Conservation (phyloP, 2,329 filamentous ascomycete species). For the Ophiocordyceps sinensis region DNA sequence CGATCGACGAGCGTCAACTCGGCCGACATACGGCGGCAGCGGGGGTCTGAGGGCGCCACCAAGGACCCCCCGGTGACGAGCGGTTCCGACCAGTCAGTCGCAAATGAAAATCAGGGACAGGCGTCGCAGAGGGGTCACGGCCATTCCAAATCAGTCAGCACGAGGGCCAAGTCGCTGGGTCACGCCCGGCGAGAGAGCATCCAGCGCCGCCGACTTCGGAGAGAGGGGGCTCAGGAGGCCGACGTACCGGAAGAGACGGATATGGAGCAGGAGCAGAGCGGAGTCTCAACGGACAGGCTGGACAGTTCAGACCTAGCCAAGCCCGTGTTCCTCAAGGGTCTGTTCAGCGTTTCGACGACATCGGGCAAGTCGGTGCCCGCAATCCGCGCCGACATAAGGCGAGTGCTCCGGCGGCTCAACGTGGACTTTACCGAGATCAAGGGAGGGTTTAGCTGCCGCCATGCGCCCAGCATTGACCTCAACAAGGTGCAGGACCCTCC, state of each 20-base stretch:
- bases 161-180: constrained; percentile 73
- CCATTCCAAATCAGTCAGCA: constrained; percentile 45
- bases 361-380: constrained; percentile 77
- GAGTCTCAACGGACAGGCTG: constrained; percentile 44
- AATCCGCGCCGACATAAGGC: constrained; percentile 80
- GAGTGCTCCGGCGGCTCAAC: constrained; percentile 73
- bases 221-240: constrained; percentile 57
- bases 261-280: constrained; percentile 53
- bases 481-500: constrained; percentile 55
- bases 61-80: constrained; percentile 62
- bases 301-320: constrained; percentile 70
- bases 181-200: constrained; percentile 87
- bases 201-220: constrained; percentile 63
- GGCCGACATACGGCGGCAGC: constrained; percentile 55
- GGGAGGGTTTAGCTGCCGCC: constrained; percentile 81
- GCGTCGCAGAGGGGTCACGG: constrained; percentile 34
- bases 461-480: constrained; percentile 78
- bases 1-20: constrained; percentile 88
- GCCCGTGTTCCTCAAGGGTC: constrained; percentile 86
- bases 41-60: constrained; percentile 30
- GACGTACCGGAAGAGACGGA: constrained; percentile 89
- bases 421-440: constrained; percentile 90
- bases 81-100: constrained; percentile 61
- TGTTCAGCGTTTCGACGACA: constrained; percentile 95
- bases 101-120: constrained; percentile 34